Evolutionary conservation across 1,139 yeast species (phyloP).

Genomic region (Hansenula sp.): DNA sequence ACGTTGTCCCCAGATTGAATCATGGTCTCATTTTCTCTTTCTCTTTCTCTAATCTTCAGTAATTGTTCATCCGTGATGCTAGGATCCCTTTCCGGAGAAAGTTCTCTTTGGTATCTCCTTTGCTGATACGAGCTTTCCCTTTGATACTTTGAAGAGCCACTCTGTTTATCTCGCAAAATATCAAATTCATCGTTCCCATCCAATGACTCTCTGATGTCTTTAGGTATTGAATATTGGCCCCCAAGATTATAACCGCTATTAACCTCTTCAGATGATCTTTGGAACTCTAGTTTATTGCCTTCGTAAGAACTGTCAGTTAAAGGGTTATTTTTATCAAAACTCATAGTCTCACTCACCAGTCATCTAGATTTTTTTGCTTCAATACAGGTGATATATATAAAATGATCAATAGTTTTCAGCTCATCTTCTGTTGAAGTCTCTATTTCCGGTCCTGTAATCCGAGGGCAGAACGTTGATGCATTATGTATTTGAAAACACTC

Average conservation of each 20-base stretch:
- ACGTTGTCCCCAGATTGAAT: background rate
- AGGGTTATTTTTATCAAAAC: too few species aligned
- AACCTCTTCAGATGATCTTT: conserved; percentile 4
- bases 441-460: too few species aligned
- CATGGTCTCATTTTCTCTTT: conserved; percentile 2
- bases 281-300: conserved; percentile 7
- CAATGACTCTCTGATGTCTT: conserved; percentile 21
- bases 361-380: too few species aligned
- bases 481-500: too few species aligned
- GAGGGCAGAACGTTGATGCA: too few species aligned
- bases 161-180: conserved; percentile 29
- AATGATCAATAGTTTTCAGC: too few species aligned
- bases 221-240: conserved; percentile 33
- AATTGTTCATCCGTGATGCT: conserved; percentile 20
- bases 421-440: too few species aligned
- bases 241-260: conserved; percentile 16
- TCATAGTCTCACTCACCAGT: too few species aligned
- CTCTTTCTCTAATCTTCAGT: conserved; percentile 25
- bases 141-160: conserved; percentile 27
- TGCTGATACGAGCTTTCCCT: conserved; percentile 40
- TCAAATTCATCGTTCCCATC: conserved; percentile 32
- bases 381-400: too few species aligned
- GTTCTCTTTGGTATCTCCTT: conserved; percentile 32
- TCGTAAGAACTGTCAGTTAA: background rate
- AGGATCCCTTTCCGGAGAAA: conserved; percentile 27